A percentile compares a stretch with the other conserved stretches of the same genome.
Conservation (phyloP, 306 rosid species). For the Gastrolobium bilobum region DNA sequence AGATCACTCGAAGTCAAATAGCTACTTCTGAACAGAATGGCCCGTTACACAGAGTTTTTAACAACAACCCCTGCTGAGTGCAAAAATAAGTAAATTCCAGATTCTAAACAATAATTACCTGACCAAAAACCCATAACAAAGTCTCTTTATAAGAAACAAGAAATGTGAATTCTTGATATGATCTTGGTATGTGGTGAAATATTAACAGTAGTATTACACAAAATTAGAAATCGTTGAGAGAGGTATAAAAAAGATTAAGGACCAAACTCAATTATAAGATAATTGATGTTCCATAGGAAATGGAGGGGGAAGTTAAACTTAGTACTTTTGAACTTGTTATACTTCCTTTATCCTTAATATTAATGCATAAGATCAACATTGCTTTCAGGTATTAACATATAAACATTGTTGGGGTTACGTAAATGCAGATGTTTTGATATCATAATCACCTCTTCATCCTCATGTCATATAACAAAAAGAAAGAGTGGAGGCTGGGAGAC, state of each 20-base stretch:
- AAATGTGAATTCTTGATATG: not conserved
- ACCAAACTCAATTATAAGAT: conserved; percentile 6
- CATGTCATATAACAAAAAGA: not conserved
- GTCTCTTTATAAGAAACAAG: conserved; percentile 16
- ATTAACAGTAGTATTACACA: not conserved
- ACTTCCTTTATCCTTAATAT: not conserved
- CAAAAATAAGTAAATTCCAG: conserved; percentile 33
- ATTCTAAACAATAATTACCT: conserved; percentile 23
- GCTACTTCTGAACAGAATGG: not conserved
- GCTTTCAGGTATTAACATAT: not conserved
- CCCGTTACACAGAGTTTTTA: not conserved
- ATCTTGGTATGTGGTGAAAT: conserved; percentile 4
- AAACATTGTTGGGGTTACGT: not conserved
- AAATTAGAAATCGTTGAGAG: not conserved
- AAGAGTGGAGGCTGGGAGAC: conserved; percentile 1
- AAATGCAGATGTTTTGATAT: conserved; percentile 19
- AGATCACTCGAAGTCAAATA: conserved; percentile 10
- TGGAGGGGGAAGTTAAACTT: not conserved
- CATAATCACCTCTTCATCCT: conserved; percentile 3
- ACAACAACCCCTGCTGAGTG: not conserved
- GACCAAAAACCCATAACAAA: not conserved
- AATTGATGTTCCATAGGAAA: not conserved
- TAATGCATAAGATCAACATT: conserved; percentile 1
- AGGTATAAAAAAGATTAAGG: not conserved
- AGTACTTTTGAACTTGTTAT: not conserved